These are phyloP conservation scores for Pseudoneurospora amorphoporcata DNA, from an alignment of 495 filamentous ascomycete genomes.

Conservation along the genomic window DNA sequence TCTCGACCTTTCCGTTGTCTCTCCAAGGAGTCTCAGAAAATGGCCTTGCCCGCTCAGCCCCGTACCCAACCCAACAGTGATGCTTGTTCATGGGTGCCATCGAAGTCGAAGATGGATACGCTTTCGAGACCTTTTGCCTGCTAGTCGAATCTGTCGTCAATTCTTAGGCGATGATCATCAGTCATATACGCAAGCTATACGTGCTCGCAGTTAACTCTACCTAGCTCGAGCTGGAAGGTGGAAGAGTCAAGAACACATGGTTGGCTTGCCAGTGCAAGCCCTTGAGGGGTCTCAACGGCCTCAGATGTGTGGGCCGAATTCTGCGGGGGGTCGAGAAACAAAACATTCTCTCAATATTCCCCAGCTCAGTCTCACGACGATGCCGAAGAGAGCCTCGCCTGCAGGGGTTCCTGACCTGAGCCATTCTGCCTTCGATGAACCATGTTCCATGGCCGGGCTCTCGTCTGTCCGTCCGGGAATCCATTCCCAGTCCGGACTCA, in stretches of 20 bases:
- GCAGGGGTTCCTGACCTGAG: neutral
- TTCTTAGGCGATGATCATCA: neutral
- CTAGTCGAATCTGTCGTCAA: neutral
- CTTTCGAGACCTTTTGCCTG: neutral
- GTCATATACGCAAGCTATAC: neutral
- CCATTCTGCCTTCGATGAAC: neutral
- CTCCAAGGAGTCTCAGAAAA: neutral
- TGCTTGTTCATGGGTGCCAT: neutral
- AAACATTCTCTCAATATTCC: neutral
- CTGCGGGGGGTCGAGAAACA: neutral
- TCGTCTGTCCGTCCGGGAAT: conserved; percentile 12
- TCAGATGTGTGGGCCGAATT: neutral
- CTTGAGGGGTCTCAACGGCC: neutral
- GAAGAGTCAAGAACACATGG: neutral
- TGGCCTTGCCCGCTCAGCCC: neutral
- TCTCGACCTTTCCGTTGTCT: conserved; percentile 5
- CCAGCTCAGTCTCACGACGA: neutral
- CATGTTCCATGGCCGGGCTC: conserved; percentile 17
- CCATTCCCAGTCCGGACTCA: conserved; percentile 11
- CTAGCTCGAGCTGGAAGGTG: neutral
- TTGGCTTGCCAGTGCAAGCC: neutral
- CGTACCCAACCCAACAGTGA: neutral
- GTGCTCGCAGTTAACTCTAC: neutral
- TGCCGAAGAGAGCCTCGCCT: neutral
- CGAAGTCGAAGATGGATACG: neutral